Conservation (phyloP, 106 monocot species). For the Cymbidium sinense region DNA sequence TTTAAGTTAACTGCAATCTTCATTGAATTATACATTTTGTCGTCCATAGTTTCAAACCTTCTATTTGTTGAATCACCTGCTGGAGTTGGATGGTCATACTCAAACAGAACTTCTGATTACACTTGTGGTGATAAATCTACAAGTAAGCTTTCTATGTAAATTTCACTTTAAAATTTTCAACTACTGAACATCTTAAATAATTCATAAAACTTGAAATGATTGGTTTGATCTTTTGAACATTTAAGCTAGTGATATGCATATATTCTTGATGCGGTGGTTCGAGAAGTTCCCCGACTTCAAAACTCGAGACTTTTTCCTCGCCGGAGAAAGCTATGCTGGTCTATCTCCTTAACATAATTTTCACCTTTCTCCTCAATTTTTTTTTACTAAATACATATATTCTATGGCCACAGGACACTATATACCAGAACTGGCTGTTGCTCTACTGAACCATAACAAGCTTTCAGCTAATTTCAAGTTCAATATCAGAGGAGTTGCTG, state of each 20-base stretch:
- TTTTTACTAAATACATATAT: no score
- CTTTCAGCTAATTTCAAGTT: constrained; percentile 75
- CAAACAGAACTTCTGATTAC: constrained; percentile 80
- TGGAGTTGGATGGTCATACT: constrained; percentile 99
- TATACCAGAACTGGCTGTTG: constrained; percentile 79
- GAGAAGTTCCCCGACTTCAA: constrained; percentile 80
- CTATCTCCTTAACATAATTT: not conserved
- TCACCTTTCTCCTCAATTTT: no score
- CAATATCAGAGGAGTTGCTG: constrained; percentile 87
- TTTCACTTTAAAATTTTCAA: not conserved
- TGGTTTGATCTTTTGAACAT: constrained; percentile 3
- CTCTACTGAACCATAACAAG: constrained; percentile 66
- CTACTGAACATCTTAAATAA: not conserved
- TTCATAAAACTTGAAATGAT: not conserved
- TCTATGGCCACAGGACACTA: constrained; percentile 71
- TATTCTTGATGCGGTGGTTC: constrained; percentile 69
- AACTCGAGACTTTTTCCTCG: constrained; percentile 64
- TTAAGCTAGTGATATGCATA: constrained; percentile 75
- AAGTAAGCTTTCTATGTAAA: constrained; percentile 28
- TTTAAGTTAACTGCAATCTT: not conserved
- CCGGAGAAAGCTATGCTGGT: constrained; percentile 99
- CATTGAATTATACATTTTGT: not conserved
- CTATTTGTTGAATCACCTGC: constrained; percentile 98
- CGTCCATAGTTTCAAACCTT: constrained; percentile 63
- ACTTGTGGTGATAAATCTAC: constrained; percentile 54